phyloP scores from a whole-genome alignment of 2,329 filamentous ascomycete genomes.

The Phoma sp. region DNA sequence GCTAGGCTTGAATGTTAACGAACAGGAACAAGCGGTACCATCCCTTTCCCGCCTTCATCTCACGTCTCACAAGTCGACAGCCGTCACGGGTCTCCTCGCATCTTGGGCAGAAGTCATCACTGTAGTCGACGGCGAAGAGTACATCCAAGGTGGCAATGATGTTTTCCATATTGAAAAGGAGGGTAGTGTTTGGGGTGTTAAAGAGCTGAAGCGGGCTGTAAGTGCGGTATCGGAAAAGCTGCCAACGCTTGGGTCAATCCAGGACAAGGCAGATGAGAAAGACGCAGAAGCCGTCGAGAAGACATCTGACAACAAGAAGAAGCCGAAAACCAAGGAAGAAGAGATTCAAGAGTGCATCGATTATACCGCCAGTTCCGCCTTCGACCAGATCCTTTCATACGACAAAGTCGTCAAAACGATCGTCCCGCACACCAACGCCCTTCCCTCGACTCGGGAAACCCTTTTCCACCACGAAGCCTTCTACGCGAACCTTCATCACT shows the following conservation, averaged over 20 bases:
- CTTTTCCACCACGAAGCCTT: conserved; percentile 87
- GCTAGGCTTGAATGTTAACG: conserved; percentile 79
- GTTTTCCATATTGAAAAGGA: conserved; percentile 78
- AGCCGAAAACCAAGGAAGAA: conserved; percentile 35
- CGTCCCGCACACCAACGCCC: conserved; percentile 70
- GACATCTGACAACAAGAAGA: conserved; percentile 35
- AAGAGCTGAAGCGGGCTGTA: conserved; percentile 45
- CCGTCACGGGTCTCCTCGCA: conserved; percentile 71
- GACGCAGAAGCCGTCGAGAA: conserved; percentile 3
- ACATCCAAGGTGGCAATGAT: conserved; percentile 81
- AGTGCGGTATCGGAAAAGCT: conserved; percentile 36
- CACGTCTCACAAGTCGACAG: conserved; percentile 69
- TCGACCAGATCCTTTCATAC: conserved; percentile 75
- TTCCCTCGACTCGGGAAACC: conserved; percentile 75
- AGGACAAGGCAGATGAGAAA: conserved; percentile 24
- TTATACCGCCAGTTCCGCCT: conserved; percentile 40
- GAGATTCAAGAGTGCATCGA: conserved; percentile 37
- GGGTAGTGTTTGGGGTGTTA: conserved; percentile 53
- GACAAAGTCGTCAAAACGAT: conserved; percentile 75
- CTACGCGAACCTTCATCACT: conserved; percentile 73
- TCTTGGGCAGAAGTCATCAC: conserved; percentile 71
- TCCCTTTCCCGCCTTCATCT: conserved; percentile 84
- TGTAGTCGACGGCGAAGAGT: conserved; percentile 70
- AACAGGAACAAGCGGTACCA: conserved; percentile 72
- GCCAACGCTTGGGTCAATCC: conserved; percentile 32